Evolutionary conservation across 1,139 yeast species (phyloP), one percentile per base, ranked within the genome.

Genomic region (Saccharomyces hybrid): DNA sequence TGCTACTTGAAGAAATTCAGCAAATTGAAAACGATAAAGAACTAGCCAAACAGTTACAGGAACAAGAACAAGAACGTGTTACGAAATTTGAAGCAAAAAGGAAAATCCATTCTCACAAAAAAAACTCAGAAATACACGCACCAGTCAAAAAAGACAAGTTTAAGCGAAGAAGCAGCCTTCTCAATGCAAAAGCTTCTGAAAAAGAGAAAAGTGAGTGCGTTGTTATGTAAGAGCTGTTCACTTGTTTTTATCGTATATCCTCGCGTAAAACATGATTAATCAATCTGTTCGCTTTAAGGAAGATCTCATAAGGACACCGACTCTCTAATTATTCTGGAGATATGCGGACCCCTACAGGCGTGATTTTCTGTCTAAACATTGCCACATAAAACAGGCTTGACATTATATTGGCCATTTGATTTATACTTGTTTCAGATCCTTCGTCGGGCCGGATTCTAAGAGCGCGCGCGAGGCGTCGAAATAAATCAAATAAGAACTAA

Each of bases 31-130:
- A 58, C 14, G 70, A 67, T 54, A 66, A 65, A 29, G 60, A 59
- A 32, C 51, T 65, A 11, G 71, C 71, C 5, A 56, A 61, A 51
- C 61, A 62, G 42, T 52, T 67, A 14, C 72, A 68, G 16, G 70
- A 66, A 51, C 63, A 64, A 49, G 64, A 68, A 38, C 70, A 69
- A 47, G 69, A 63, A 46, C 25, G 25, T 38, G 8, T 38, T 14
- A 9, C 25, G 19, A 38, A 19, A 19, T 9, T 38, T 13, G 44
- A 38, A 38, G 19, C 44, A 8, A 38, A 38, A 11, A 50, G 55
- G 23, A 60, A 52, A n/a, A 54, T 63, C 13, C 61, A 57, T 1
- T 48, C 55, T 23, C 48, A 52, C 44, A 55, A 52, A 38, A 56
- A 57, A 48, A 54, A 50, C 49, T 54, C 52, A 46, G 49, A 48